These are phyloP conservation scores for Carallia pectinifolia DNA, from an alignment of 345 rosid genomes.

Conservation along the genomic window DNA sequence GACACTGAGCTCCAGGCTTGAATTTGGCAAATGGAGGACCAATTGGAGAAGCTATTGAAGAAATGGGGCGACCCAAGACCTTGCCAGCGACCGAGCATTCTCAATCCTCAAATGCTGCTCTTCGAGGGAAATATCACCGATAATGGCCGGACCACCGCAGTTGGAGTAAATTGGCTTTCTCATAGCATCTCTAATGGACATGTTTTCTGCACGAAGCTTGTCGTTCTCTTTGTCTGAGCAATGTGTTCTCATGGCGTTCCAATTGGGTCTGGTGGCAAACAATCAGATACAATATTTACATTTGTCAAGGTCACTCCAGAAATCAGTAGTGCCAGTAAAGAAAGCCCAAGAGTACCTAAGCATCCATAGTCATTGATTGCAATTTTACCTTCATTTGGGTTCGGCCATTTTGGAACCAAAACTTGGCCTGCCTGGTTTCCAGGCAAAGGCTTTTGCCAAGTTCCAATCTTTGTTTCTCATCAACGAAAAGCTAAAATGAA, in stretches of 20 bases:
- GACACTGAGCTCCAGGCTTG: constrained; percentile 79
- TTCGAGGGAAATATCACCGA: constrained; percentile 76
- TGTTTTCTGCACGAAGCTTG: too few relatives aligned
- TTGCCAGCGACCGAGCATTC: constrained; percentile 83
- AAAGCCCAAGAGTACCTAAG: not conserved
- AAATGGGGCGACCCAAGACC: constrained; percentile 78
- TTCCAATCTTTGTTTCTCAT: constrained; percentile 85
- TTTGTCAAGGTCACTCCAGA: not conserved
- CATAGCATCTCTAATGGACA: constrained; percentile 88
- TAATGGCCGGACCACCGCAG: constrained; percentile 87
- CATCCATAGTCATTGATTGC: not conserved
- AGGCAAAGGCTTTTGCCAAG: constrained; percentile 73
- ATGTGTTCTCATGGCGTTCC: too few relatives aligned
- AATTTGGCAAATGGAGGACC: constrained; percentile 53
- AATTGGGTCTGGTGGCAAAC: constrained; percentile 52
- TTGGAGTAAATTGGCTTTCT: constrained; percentile 78
- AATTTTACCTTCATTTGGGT: constrained; percentile 25
- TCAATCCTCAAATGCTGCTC: constrained; percentile 89
- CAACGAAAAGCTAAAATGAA: constrained; percentile 14
- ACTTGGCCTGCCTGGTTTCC: constrained; percentile 92
- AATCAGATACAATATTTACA: not conserved
- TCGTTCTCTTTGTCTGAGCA: too few relatives aligned
- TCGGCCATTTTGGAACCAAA: constrained; percentile 87
- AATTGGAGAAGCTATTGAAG: constrained; percentile 37
- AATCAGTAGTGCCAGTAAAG: too few relatives aligned